Base-by-base conservation (phyloP, 2,329 filamentous ascomycete species). In the Pyricularia grisea region DNA sequence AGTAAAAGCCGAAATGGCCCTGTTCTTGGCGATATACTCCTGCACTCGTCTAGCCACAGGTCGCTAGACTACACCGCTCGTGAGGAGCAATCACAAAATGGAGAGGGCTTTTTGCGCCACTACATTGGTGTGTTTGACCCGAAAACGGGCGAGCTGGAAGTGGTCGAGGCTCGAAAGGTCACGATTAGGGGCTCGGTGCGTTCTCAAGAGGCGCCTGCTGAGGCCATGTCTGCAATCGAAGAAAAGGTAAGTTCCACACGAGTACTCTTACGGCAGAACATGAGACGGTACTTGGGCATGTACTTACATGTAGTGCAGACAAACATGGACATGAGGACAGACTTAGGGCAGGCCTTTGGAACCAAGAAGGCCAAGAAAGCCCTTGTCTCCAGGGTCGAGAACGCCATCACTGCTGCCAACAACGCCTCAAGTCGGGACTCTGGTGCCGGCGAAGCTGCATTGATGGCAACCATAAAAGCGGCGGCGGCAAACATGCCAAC, bases 361-460 rank as follows among this genome's bases (percentile, higher is more conserved):
- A 94, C 92, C 30, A 93, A 92, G 81, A 94, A 94, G 79, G 90
- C 92, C 27, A 91, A 89, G 83, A 94, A 94, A 80, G 90, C 88
- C 0, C 88, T 95, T 73, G 83, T 85, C 31, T 86, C 89, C 69
- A 83, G 86, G 72, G 88, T 88, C 2, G 84, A 91, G 74, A 93
- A 94, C 75, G 90, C 90, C 23, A 92, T 94, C 73, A 80, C 79
- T 61, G 78, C 82, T 61, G 76, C 77, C 74, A 79, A 76, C 68
- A 70, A 71, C 65, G 71, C 76, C 73, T 76, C 78, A 50, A 76
- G 75, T 63, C 77, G 76, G 69, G 85, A 86, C 71, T 80, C 84
- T 55, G 83, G 86, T 69, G 79, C 84, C 50, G 83, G 85, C 3
- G 83, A 87, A 65, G 79, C 81, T 66, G 87, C 86, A 9, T 85